These are phyloP conservation scores for Stagonosporopsis cucurbitacearum DNA, from an alignment of 2,329 filamentous ascomycete genomes.

Conservation along the genomic window DNA sequence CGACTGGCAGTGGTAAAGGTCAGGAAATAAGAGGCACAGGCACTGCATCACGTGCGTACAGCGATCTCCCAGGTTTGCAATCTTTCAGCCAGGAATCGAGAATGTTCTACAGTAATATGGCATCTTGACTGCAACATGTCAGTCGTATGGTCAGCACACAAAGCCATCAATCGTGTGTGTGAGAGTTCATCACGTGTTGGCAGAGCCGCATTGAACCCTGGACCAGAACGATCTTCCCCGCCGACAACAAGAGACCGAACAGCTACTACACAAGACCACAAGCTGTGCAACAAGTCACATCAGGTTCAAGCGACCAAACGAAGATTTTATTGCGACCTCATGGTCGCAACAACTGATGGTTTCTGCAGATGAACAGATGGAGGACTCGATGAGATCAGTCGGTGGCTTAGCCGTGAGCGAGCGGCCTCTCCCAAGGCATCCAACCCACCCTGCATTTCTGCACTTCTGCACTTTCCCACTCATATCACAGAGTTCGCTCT, in stretches of 20 bases:
- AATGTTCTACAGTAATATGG: background rate
- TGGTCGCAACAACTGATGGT: slow-evolving; percentile 29
- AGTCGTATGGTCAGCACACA: background rate
- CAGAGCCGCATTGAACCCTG: slow-evolving; percentile 7
- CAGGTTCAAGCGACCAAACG: slow-evolving; percentile 25
- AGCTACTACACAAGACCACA: slow-evolving; percentile 34
- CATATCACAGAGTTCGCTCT: background rate
- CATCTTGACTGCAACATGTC: background rate
- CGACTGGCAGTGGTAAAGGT: background rate
- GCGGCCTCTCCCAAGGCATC: slow-evolving; percentile 18
- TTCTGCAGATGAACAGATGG: slow-evolving; percentile 29
- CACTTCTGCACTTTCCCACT: slow-evolving; percentile 3
- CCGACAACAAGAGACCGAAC: slow-evolving; percentile 27
- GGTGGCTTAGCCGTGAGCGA: slow-evolving; percentile 40
- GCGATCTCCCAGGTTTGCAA: background rate
- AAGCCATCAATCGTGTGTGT: background rate
- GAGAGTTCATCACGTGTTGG: slow-evolving; percentile 2
- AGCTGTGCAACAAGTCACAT: slow-evolving; percentile 28
- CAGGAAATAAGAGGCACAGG: background rate
- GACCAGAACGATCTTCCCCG: slow-evolving; percentile 8
- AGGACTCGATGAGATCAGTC: slow-evolving; percentile 25
- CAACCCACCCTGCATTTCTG: slow-evolving; percentile 9
- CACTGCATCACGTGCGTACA: slow-evolving; percentile 4
- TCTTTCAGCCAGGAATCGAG: background rate
- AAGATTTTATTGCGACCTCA: slow-evolving; percentile 36